Evolutionary conservation across 192 early-diverging fungal genomes (phyloP), one percentile per base, ranked within the genome.

Genomic region (Podila verticillata): DNA sequence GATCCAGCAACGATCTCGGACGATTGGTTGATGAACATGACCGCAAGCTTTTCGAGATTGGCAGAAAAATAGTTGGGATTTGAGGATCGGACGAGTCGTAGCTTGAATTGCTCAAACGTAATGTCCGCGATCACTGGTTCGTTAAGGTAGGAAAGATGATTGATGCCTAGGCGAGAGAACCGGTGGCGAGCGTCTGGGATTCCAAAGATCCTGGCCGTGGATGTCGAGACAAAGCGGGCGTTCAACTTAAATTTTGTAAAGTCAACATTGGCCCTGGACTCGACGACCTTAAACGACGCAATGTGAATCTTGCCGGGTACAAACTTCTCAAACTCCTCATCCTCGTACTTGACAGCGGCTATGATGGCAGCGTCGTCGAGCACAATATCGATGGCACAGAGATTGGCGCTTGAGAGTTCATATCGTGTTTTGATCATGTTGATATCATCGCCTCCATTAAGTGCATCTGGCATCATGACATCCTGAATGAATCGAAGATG

Each of bases 401-500:
- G 63, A 2, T 90, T 78, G 9, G 85, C 86, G 31, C 92, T 85
- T 7, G 89, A 84, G 26, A 88, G 71, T 29, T 90, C 91, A 49
- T 88, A 88, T 34, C 90, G 86, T 5, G 86, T 84, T 24, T 84
- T 82, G 60, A 87, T 78, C 61, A 81, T 80, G 28, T 84, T 80
- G 73, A 87, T 81, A 29, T 83, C 85, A 34, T 87, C 75, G 24
- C 78, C 87, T 39, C 75, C 80, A 12, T 84, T 83, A 12, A 88
- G 60, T 31, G 86, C 89, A 35, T 86, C 89, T 0, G 90, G 89
- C 58, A 93, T 83, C 68, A 89, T 83, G 7, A 93, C 89, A 66
- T 94, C 92, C 73, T 94, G 93, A 62, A 94, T 91, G 57, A 89
- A 90, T 19, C 89, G 90, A 8, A 92, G 62, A 35, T 92, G 88